These are phyloP conservation scores for Penicillium psychrosexuale DNA, from an alignment of 2,329 filamentous ascomycete genomes.

Conservation along the genomic window DNA sequence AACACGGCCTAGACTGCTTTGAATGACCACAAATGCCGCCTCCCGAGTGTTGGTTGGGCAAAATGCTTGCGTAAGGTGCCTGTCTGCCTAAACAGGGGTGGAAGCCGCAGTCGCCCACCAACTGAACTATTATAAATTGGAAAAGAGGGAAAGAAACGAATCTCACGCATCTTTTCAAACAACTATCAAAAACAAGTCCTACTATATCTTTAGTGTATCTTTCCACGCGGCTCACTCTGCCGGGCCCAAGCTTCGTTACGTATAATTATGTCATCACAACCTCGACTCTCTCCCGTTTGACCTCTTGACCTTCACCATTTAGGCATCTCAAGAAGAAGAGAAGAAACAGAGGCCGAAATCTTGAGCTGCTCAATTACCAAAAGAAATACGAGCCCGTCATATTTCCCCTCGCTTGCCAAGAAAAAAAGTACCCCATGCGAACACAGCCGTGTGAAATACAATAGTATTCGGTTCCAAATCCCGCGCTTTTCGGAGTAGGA, in stretches of 20 bases:
- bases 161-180: not conserved
- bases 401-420: constrained; percentile 3
- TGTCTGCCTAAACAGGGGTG: constrained; percentile 20
- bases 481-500: constrained; percentile 18
- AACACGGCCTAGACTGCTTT: not conserved
- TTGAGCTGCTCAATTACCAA: not conserved
- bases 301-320: constrained; percentile 6
- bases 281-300: constrained; percentile 7
- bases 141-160: not conserved
- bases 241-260: constrained; percentile 18
- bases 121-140: not conserved
- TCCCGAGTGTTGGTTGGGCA: constrained; percentile 6
- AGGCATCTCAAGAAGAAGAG: not conserved
- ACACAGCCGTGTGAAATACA: constrained; percentile 25
- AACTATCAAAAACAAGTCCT: not conserved
- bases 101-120: constrained; percentile 4
- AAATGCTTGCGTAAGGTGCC: constrained; percentile 17
- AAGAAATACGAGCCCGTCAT: not conserved
- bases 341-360: not conserved
- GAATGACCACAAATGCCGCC: constrained; percentile 1
- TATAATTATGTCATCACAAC: constrained; percentile 31
- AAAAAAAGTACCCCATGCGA: constrained; percentile 26
- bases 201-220: not conserved
- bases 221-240: constrained; percentile 12
- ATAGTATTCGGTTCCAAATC: constrained; percentile 21